A percentile compares a stretch with the other conserved stretches of the same genome.
Evolutionary conservation across 345 rosid genomes (phyloP).

Genomic region (Populus simonii): DNA sequence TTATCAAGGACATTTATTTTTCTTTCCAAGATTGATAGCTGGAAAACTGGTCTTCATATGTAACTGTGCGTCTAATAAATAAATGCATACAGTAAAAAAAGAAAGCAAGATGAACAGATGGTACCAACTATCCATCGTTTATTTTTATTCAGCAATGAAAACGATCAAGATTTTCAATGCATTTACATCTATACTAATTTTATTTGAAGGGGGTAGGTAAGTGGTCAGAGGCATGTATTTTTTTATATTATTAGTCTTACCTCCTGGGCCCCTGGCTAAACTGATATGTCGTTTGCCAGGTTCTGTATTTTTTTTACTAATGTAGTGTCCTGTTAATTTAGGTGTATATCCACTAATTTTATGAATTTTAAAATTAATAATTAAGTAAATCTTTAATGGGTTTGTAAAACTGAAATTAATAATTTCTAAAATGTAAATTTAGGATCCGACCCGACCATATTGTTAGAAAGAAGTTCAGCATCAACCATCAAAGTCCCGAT

Average conservation of each 20-base stretch:
- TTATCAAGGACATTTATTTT: not conserved
- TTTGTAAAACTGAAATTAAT: too few relatives aligned
- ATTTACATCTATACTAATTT: not conserved
- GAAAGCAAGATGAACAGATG: too few relatives aligned
- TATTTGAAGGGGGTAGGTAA: not conserved
- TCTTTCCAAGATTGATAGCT: not conserved
- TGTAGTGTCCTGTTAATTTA: too few relatives aligned
- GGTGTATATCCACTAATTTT: too few relatives aligned
- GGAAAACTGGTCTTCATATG: not conserved
- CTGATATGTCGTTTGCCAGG: not conserved
- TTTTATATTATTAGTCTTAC: not conserved
- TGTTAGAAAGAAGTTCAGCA: not conserved
- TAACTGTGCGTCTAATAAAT: not conserved
- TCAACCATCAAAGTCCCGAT: not conserved
- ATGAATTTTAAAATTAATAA: too few relatives aligned
- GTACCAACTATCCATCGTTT: not conserved
- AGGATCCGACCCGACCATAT: too few relatives aligned
- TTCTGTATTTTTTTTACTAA: not conserved
- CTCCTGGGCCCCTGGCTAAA: not conserved
- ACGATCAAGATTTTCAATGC: not conserved
- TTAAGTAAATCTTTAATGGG: too few relatives aligned
- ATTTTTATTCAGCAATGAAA: not conserved
- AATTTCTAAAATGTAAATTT: too few relatives aligned
- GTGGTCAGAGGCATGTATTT: not conserved
- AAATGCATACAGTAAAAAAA: not conserved